Percentiles rank a stretch among this genome's conserved stretches.
Evolutionary conservation across 2,329 filamentous ascomycete genomes (phyloP).

Genomic region (Sporothrix globosa): DNA sequence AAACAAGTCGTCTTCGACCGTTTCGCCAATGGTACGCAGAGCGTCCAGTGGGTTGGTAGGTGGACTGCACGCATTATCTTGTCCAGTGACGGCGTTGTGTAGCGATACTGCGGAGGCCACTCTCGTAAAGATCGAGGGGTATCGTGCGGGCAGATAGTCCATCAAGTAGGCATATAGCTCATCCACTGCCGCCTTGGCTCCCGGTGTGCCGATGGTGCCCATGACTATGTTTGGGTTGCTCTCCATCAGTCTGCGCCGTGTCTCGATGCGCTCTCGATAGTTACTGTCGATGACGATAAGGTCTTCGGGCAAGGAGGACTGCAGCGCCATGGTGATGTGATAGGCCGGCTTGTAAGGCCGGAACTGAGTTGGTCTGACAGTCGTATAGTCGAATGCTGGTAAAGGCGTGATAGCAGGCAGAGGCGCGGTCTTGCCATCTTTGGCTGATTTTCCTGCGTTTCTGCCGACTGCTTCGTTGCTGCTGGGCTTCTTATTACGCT

Average conservation of each 20-base stretch:
- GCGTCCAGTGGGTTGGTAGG: conserved; percentile 40
- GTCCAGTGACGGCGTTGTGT: conserved; percentile 48
- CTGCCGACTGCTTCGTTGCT: background rate
- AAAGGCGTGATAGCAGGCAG: background rate
- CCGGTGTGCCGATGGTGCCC: conserved; percentile 36
- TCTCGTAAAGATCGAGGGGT: conserved; percentile 47
- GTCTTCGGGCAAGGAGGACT: conserved; percentile 50
- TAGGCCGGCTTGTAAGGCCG: conserved; percentile 58
- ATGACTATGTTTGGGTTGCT: conserved; percentile 48
- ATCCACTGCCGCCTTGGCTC: conserved; percentile 48
- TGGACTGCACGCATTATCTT: conserved; percentile 40
- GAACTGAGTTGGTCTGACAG: conserved; percentile 46
- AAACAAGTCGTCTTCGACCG: conserved; percentile 60
- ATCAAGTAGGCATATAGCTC: conserved; percentile 30
- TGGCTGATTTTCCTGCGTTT: background rate
- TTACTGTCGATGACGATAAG: conserved; percentile 58
- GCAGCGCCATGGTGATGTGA: conserved; percentile 58
- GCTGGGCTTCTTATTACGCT: background rate
- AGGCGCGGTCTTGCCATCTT: background rate
- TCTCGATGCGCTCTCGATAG: conserved; percentile 51
- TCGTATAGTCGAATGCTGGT: conserved; percentile 48
- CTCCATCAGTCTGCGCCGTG: conserved; percentile 47
- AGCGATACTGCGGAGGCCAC: conserved; percentile 38
- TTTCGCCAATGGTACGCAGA: conserved; percentile 44
- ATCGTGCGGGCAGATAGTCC: conserved; percentile 30